These are phyloP conservation scores for Musa itinerans DNA, from an alignment of 176 grass and related monocot genomes.

Conservation along the genomic window DNA sequence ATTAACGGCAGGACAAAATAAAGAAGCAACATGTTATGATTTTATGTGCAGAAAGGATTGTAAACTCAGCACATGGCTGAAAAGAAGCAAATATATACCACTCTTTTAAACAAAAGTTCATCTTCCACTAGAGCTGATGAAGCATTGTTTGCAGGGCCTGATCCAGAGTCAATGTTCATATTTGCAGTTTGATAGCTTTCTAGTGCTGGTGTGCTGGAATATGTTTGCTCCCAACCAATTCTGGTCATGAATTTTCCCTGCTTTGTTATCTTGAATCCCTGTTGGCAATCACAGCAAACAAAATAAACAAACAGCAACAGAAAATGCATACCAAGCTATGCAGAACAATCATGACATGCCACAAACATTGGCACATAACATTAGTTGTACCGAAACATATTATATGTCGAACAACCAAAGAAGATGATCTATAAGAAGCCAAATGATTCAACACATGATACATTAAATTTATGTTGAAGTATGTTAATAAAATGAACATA, in stretches of 20 bases:
- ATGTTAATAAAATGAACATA: background rate
- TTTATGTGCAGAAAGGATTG: background rate
- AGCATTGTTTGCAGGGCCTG: conserved; percentile 28
- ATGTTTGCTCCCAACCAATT: conserved; percentile 82
- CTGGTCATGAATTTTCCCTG: conserved; percentile 64
- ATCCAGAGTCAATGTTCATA: conserved; percentile 51
- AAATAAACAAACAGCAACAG: background rate
- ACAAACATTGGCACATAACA: background rate
- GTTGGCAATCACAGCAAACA: conserved; percentile 22
- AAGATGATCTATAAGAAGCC: background rate
- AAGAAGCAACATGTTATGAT: background rate
- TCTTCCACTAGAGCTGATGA: conserved; percentile 28
- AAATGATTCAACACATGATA: background rate
- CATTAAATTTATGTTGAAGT: background rate
- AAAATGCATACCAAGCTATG: background rate
- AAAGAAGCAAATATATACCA: conserved; percentile 43
- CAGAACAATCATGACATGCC: background rate
- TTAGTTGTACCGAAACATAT: background rate
- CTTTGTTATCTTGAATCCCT: conserved; percentile 96
- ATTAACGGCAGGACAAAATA: background rate
- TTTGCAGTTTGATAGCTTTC: conserved; percentile 97
- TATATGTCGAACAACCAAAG: background rate
- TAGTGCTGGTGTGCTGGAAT: conserved; percentile 54
- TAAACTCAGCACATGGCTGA: background rate
- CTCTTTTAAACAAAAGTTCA: conserved; percentile 75